Evolutionary conservation across 768 basidiomycete genomes (phyloP).

Genomic region (Leccinum subgranulosum): DNA sequence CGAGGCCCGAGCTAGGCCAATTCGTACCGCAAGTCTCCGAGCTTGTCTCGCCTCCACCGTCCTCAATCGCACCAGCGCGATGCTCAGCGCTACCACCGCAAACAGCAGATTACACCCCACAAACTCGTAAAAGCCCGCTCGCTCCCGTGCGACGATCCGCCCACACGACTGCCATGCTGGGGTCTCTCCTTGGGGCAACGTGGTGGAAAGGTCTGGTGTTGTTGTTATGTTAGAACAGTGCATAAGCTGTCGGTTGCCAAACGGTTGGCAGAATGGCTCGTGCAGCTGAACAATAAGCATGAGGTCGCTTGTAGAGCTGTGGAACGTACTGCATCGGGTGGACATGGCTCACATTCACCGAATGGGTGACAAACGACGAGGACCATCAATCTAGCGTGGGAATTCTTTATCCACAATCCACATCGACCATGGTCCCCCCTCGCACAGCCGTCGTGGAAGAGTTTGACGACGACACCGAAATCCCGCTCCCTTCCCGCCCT

Average conservation of each 20-base stretch:
- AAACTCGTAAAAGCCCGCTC: constrained; percentile 89
- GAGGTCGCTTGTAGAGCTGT: not conserved
- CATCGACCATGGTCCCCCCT: constrained; percentile 64
- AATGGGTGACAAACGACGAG: constrained; percentile 47
- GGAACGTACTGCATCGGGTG: constrained; percentile 49
- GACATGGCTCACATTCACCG: constrained; percentile 62
- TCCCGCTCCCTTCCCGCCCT: constrained; percentile 68
- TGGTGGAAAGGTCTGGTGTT: constrained; percentile 12
- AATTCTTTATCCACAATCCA: constrained; percentile 8
- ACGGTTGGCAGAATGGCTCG: constrained; percentile 94
- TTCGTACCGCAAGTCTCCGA: constrained; percentile 79
- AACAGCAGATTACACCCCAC: constrained; percentile 79
- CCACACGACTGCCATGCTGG: constrained; percentile 95
- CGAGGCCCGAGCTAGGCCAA: constrained; percentile 58
- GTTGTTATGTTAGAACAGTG: constrained; percentile 57
- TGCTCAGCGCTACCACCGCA: constrained; percentile 56
- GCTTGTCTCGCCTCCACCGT: constrained; percentile 72
- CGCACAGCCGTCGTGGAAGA: constrained; percentile 70
- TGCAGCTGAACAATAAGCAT: constrained; percentile 49
- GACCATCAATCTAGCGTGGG: constrained; percentile 25
- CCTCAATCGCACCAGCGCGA: constrained; percentile 68
- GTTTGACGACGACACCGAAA: constrained; percentile 94
- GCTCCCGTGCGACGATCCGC: constrained; percentile 74
- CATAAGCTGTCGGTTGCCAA: constrained; percentile 86
- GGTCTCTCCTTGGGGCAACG: constrained; percentile 45